phyloP scores from a whole-genome alignment of 2,329 filamentous ascomycete genomes.

The Aspergillus sergii region DNA sequence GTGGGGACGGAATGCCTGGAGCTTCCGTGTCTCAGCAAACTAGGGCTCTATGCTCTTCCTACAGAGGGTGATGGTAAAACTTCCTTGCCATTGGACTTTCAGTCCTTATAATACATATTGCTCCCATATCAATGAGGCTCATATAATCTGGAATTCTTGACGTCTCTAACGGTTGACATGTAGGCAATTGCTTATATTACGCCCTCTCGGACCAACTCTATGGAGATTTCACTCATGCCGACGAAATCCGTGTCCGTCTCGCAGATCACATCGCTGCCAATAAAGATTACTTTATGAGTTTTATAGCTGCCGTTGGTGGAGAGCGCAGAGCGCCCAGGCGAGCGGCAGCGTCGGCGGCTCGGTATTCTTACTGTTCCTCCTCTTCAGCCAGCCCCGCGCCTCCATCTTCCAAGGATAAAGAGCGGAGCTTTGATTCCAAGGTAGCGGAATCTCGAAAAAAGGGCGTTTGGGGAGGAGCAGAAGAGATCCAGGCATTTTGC shows the following conservation, averaged over 20 bases:
- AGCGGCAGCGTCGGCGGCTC: conserved; percentile 41
- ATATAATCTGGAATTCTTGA: background rate
- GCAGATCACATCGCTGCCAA: conserved; percentile 65
- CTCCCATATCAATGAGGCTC: background rate
- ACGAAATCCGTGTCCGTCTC: conserved; percentile 60
- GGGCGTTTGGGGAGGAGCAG: conserved; percentile 66
- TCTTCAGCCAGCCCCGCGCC: conserved; percentile 46
- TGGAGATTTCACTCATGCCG: conserved; percentile 60
- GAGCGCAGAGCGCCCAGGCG: conserved; percentile 62
- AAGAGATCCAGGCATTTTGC: conserved; percentile 69
- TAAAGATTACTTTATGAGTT: conserved; percentile 65
- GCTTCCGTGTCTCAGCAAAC: conserved; percentile 52
- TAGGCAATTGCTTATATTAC: conserved; percentile 72
- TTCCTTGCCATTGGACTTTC: conserved; percentile 23
- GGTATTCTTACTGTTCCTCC: conserved; percentile 53
- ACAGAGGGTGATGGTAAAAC: conserved; percentile 64
- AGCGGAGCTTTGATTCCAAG: conserved; percentile 61
- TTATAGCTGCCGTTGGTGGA: conserved; percentile 60
- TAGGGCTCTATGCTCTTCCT: conserved; percentile 61
- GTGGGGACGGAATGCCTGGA: conserved; percentile 32
- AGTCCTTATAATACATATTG: conserved; percentile 6
- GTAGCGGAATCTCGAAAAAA: conserved; percentile 62
- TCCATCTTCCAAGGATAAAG: conserved; percentile 55
- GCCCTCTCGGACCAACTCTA: conserved; percentile 69
- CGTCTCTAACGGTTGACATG: conserved; percentile 26